These are phyloP conservation scores for Polychytrium aggregatum DNA, from an alignment of 192 early-diverging fungal genomes.

Conservation along the genomic window DNA sequence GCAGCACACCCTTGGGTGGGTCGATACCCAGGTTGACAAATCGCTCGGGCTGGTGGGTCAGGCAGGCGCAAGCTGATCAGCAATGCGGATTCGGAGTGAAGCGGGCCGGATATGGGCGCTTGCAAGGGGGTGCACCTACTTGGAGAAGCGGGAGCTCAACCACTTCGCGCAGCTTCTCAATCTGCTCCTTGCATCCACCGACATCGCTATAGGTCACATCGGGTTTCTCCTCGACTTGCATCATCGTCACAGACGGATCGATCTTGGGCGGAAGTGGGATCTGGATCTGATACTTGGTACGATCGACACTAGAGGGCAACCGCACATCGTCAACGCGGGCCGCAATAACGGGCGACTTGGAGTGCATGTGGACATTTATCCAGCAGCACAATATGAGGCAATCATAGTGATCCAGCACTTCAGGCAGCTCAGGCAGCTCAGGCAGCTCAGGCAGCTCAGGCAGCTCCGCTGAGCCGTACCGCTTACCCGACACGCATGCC, in stretches of 20 bases:
- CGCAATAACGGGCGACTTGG: too few relatives aligned
- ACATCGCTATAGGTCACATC: conserved; percentile 99
- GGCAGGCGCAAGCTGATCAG: conserved; percentile 6
- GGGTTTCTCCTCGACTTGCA: conserved; percentile 99
- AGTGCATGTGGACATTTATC: too few relatives aligned
- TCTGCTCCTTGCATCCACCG: conserved; percentile 99
- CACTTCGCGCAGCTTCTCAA: conserved; percentile 98
- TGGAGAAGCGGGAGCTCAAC: conserved; percentile 92
- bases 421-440: too few relatives aligned
- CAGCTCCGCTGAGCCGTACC: too few relatives aligned
- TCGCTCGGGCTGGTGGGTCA: conserved; percentile 83
- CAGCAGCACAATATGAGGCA: too few relatives aligned
- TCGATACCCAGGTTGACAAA: conserved; percentile 98
- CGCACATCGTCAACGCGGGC: too few relatives aligned
- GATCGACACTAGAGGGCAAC: conserved; percentile 79
- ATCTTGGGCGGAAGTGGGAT: conserved; percentile 98
- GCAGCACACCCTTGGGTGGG: conserved; percentile 96
- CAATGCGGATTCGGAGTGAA: background rate
- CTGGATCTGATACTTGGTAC: conserved; percentile 98
- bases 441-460: too few relatives aligned
- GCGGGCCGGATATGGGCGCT: too few relatives aligned
- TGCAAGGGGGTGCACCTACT: too few relatives aligned
- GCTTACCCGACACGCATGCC: conserved; percentile 92
- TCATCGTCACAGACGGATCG: conserved; percentile 96
- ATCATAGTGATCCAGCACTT: too few relatives aligned